phyloP scores from a whole-genome alignment of 176 grass and related monocot species.

The Saccharum officinarum region DNA sequence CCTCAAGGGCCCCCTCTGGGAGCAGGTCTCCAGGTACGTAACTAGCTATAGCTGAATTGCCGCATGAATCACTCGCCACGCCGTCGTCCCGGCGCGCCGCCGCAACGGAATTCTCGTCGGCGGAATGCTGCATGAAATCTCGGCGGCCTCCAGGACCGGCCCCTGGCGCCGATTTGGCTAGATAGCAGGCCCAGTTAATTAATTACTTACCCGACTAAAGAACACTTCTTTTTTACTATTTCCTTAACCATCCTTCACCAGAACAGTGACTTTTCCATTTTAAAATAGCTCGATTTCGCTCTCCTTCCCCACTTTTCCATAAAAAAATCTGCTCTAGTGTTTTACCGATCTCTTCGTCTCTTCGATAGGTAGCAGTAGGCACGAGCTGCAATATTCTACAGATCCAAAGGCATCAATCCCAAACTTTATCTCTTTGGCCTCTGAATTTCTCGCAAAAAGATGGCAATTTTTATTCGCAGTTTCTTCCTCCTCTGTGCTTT shows the following conservation, averaged over 20 bases:
- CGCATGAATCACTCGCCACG: slow-evolving; percentile 6
- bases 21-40: slow-evolving; percentile 89
- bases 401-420: slow-evolving; percentile 85
- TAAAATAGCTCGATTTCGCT: slow-evolving; percentile 57
- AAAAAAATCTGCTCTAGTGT: slow-evolving; percentile 1
- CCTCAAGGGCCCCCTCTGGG: slow-evolving; percentile 95
- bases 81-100: not conserved
- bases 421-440: slow-evolving; percentile 41
- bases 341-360: slow-evolving; percentile 31
- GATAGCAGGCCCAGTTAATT: slow-evolving; percentile 17
- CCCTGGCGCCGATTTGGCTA: slow-evolving; percentile 20
- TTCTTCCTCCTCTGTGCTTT: not conserved
- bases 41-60: not conserved
- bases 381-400: slow-evolving; percentile 33
- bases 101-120: slow-evolving; percentile 37
- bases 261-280: slow-evolving; percentile 44
- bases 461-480: slow-evolving; percentile 24
- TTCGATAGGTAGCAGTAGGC: slow-evolving; percentile 8
- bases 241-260: slow-evolving; percentile 50
- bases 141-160: slow-evolving; percentile 28
- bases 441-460: slow-evolving; percentile 43
- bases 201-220: slow-evolving; percentile 45
- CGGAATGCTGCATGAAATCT: slow-evolving; percentile 65
- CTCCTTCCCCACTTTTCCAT: slow-evolving; percentile 52
- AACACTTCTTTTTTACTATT: slow-evolving; percentile 42